phyloP scores from a whole-genome alignment of 495 filamentous ascomycete genomes.

The Lasiosphaeris hirsuta region DNA sequence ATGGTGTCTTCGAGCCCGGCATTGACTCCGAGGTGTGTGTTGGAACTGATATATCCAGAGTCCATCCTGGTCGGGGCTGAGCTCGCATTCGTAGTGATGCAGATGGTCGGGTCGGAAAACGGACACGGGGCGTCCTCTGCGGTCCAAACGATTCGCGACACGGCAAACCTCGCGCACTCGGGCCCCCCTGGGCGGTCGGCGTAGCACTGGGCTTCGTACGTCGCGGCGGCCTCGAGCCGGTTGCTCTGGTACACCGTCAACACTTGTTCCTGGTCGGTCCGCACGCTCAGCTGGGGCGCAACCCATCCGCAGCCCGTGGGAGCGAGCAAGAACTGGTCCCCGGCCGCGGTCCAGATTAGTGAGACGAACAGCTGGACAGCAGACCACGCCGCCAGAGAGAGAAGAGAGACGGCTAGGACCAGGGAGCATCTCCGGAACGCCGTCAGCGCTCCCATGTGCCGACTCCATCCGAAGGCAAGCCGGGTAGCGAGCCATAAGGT shows the following conservation, averaged over 20 bases:
- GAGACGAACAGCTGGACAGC: background rate
- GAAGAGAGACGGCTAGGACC: background rate
- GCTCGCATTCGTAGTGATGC: background rate
- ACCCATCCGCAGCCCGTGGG: background rate
- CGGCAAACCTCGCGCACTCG: background rate
- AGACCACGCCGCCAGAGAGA: background rate
- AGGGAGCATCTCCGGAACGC: background rate
- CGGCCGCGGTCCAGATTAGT: background rate
- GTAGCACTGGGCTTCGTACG: background rate
- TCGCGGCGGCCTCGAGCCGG: background rate
- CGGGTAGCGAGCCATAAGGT: background rate
- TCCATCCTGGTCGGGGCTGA: constrained; percentile 1
- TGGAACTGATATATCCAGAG: background rate
- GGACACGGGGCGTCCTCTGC: background rate
- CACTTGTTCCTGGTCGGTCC: background rate
- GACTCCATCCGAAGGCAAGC: background rate
- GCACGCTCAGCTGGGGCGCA: background rate
- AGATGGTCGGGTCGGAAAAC: background rate
- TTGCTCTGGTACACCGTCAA: background rate
- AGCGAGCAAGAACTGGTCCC: background rate
- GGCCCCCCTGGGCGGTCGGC: background rate
- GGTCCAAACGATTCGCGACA: background rate
- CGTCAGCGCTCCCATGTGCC: too few species aligned
- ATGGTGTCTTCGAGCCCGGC: background rate
- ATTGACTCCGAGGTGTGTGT: background rate